Evolutionary conservation across 176 grass and related monocot species (phyloP).

Genomic region (Dendrocalamus sinicus): DNA sequence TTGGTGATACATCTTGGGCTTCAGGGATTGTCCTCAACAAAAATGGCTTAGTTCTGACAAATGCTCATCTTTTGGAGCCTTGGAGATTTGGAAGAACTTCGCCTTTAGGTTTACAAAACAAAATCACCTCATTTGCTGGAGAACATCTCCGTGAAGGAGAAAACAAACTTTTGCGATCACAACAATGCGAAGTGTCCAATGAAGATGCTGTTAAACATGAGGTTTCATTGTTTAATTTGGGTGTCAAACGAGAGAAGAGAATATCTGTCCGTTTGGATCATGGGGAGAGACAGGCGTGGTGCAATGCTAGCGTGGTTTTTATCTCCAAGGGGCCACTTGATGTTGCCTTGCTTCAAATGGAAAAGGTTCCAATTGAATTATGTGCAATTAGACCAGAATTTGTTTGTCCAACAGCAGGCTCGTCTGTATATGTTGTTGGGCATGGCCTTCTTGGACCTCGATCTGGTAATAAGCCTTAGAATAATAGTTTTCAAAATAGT

Average conservation of each 20-base stretch:
- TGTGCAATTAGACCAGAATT: constrained; percentile 73
- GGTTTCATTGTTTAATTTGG: constrained; percentile 51
- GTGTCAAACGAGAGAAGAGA: constrained; percentile 64
- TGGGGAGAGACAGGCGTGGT: constrained; percentile 62
- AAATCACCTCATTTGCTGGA: constrained; percentile 41
- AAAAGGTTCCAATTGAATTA: constrained; percentile 56
- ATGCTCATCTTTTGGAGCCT: constrained; percentile 94
- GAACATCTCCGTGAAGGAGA: constrained; percentile 26
- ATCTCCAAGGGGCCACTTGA: constrained; percentile 86
- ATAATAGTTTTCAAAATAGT: constrained; percentile 24
- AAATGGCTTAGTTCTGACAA: constrained; percentile 84
- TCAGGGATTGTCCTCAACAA: constrained; percentile 88
- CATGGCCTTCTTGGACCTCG: constrained; percentile 91
- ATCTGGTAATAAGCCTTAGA: constrained; percentile 60
- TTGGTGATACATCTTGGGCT: constrained; percentile 87
- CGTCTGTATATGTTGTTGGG: constrained; percentile 71
- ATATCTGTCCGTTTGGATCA: constrained; percentile 79
- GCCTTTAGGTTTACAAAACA: constrained; percentile 54
- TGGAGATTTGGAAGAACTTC: constrained; percentile 94
- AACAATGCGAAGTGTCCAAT: constrained; percentile 38
- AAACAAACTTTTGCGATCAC: constrained; percentile 34
- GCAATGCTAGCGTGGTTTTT: constrained; percentile 75
- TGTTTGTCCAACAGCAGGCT: constrained; percentile 67
- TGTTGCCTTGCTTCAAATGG: constrained; percentile 86
- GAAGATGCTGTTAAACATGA: constrained; percentile 54